Evolutionary conservation across 176 grass and related monocot species (phyloP).

Genomic region (Pharus latifolius): DNA sequence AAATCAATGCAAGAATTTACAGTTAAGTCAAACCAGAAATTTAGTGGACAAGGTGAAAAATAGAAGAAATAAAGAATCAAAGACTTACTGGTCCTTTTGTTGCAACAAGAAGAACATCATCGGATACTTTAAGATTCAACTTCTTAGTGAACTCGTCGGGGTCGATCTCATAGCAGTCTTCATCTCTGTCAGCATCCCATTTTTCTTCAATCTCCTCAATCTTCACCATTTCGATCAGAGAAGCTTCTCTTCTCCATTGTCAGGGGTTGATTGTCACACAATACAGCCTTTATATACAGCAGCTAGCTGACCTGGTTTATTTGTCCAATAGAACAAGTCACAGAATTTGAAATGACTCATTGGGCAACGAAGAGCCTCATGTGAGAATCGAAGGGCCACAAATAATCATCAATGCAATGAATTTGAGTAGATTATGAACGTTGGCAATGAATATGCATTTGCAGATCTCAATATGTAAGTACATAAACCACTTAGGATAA

Average conservation of each 20-base stretch:
- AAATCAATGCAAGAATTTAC: too few species aligned
- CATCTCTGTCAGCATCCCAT: background rate
- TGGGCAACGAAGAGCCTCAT: slow-evolving; percentile 1
- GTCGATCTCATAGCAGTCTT: slow-evolving; percentile 45
- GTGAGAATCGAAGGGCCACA: slow-evolving; percentile 12
- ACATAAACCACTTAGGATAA: background rate
- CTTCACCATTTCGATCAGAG: background rate
- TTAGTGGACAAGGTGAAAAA: background rate
- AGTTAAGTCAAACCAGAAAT: too few species aligned
- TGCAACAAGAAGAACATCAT: slow-evolving; percentile 38
- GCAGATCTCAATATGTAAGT: background rate
- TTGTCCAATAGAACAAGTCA: background rate
- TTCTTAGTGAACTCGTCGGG: slow-evolving; percentile 23
- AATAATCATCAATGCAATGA: background rate
- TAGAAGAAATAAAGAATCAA: background rate
- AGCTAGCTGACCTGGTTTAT: background rate
- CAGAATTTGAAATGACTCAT: slow-evolving; percentile 21
- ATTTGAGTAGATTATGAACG: background rate
- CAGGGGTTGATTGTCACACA: background rate
- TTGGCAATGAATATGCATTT: background rate
- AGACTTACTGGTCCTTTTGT: slow-evolving; percentile 34
- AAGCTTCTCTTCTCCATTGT: background rate
- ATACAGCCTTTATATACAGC: slow-evolving; percentile 11
- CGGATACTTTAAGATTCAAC: slow-evolving; percentile 3
- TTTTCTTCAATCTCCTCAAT: slow-evolving; percentile 4